Evolutionary conservation across 1,139 yeast species (phyloP).

Genomic region (Pneumocystis jirovecii): DNA sequence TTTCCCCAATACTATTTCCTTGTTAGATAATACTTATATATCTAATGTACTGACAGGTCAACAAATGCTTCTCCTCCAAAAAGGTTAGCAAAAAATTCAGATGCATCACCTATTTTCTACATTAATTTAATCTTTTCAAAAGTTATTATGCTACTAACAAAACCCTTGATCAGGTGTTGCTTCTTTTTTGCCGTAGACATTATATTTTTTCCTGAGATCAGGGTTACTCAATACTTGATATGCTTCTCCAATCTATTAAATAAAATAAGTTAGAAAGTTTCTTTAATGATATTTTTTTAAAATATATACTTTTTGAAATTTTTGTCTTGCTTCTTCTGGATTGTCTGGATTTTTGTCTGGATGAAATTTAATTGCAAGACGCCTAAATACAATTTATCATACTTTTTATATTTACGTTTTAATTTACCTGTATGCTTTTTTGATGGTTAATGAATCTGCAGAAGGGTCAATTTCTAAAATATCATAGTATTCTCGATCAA

Average conservation of each 20-base stretch:
- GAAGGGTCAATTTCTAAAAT: slow-evolving; percentile 50
- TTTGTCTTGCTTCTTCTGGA: neutral
- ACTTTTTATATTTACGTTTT: slow-evolving; percentile 57
- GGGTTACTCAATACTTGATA: slow-evolving; percentile 74
- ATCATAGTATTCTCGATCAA: slow-evolving; percentile 31
- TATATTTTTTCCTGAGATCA: slow-evolving; percentile 58
- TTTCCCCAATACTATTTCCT: slow-evolving; percentile 54
- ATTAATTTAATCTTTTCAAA: neutral
- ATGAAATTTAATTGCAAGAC: slow-evolving; percentile 63
- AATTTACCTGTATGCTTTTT: slow-evolving; percentile 58
- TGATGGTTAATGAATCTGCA: slow-evolving; percentile 53
- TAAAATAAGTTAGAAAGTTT: neutral
- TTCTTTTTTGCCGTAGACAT: slow-evolving; percentile 71
- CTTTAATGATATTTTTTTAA: neutral
- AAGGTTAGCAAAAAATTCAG: neutral
- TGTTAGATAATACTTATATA: neutral
- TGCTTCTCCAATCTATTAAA: slow-evolving; percentile 49
- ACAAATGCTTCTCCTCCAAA: slow-evolving; percentile 1
- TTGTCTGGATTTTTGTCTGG: slow-evolving; percentile 81
- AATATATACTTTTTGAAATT: neutral
- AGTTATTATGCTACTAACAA: neutral
- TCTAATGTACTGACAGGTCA: neutral
- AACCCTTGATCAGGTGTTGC: slow-evolving; percentile 27
- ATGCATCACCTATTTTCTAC: neutral
- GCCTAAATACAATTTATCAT: neutral